Conservation (phyloP, 352 stramenopile genomes). For the Phytopythium sindhum region DNA sequence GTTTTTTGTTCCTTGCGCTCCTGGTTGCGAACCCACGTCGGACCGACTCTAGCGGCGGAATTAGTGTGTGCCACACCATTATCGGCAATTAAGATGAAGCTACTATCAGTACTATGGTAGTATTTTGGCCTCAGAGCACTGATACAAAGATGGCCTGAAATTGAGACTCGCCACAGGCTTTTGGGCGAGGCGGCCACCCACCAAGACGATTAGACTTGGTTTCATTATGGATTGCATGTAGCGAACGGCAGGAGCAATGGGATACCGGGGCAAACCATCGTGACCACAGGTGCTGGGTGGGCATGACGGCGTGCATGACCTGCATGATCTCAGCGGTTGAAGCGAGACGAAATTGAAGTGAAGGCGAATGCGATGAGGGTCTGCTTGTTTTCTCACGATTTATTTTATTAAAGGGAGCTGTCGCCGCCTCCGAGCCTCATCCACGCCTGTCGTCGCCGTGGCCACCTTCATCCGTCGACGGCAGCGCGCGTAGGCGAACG, state of each 20-base stretch:
- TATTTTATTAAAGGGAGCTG: conserved; percentile 4
- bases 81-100: background rate
- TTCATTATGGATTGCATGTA: no score
- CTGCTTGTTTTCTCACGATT: conserved; percentile 3
- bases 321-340: background rate
- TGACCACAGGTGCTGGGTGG: background rate
- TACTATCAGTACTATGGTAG: background rate
- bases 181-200: background rate
- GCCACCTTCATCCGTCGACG: background rate
- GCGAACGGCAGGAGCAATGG: no score
- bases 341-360: background rate
- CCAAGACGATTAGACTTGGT: background rate
- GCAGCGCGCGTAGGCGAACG: background rate
- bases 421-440: background rate
- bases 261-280: background rate
- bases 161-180: no score
- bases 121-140: no score
- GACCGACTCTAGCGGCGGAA: background rate
- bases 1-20: background rate
- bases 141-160: no score
- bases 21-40: background rate
- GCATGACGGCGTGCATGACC: background rate
- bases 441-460: background rate
- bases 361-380: background rate
- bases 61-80: background rate